Base-by-base conservation (phyloP, 352 stramenopile species). In the Globisporangium lucens region DNA sequence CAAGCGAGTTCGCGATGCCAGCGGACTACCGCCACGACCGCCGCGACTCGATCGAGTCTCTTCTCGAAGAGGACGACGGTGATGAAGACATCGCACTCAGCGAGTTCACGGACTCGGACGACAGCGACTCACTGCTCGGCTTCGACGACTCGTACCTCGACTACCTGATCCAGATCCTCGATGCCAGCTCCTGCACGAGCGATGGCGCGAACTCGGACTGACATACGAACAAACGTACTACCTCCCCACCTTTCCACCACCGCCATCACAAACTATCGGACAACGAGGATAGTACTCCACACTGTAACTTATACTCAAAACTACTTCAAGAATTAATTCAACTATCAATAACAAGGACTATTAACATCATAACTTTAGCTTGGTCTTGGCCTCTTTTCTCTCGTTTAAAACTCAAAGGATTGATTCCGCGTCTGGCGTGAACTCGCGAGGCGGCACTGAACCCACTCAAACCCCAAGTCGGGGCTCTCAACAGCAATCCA, bases 31-130 rank as follows among this genome's bases (percentile, higher is more conserved):
- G 63, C 38, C 53, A 68, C 22, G 20, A 27, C 3, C 63, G 63
- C 0, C 63, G 63, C 4, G 63, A 61, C 53, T 68, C 63, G 38
- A 68, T 68, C 41, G 63, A 68, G 55, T 68, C 63, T 6, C 63
- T 68, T n/a, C 63, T 68, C 17, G 63, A 68, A 61, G 63, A 67
- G 13, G 62, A 63, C 20, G 63, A 68, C 29, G 62, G 58, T 20
- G 62, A 61, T 3, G 52, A 51, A 17, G 41, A 56, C 10, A 5
- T 43, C 53, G 63, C 27, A 1, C 22, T 46, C 20, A 63, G 52
- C n/a, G 63, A 68, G 52, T 56, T 56, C 38, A 57, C 63, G 10
- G 63, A 68, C 55, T 68, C 63, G 63, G 63, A 68, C 52, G 63
- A 68, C 52, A 68, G 52, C 52, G 63, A 68, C 53, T 68, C 63